Percentiles rank a stretch among this genome's conserved stretches.
Conservation (phyloP, 2,329 filamentous ascomycete genomes). For the Dryadomyces quercivorus region DNA sequence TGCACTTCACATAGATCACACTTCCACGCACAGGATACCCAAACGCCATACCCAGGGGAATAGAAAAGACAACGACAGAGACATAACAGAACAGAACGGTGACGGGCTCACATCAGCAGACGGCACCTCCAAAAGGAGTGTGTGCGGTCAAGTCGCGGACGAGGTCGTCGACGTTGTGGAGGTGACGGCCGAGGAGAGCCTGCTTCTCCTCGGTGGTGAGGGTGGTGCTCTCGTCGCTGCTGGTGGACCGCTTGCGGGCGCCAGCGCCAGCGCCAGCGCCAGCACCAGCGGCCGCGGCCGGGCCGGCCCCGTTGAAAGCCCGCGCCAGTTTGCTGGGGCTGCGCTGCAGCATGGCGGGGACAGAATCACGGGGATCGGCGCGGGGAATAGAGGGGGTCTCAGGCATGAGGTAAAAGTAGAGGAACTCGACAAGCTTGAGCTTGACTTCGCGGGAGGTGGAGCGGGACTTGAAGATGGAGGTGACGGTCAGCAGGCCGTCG, state of each 20-base stretch:
- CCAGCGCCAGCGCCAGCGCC: constrained; percentile 5
- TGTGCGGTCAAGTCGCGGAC: constrained; percentile 74
- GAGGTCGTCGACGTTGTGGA: constrained; percentile 73
- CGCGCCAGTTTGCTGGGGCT: constrained; percentile 57
- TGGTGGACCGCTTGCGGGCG: constrained; percentile 2
- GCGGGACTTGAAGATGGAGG: constrained; percentile 82
- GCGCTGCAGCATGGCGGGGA: constrained; percentile 45
- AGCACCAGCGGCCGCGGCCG: constrained; percentile 17
- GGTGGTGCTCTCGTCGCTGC: constrained; percentile 25
- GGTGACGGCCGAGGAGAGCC: constrained; percentile 59
- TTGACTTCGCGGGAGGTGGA: constrained; percentile 81
- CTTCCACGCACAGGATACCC: neutral
- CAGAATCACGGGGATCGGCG: constrained; percentile 22
- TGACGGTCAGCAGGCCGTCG: constrained; percentile 83
- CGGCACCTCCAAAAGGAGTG: constrained; percentile 57
- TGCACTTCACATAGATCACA: neutral
- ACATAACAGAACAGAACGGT: neutral
- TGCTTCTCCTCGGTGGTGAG: constrained; percentile 73
- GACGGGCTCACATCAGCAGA: constrained; percentile 24
- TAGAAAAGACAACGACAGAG: neutral
- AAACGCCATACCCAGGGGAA: neutral
- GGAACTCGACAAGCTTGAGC: constrained; percentile 88
- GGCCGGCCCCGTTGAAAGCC: constrained; percentile 33
- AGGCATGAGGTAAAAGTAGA: constrained; percentile 98
- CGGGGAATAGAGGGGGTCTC: constrained; percentile 54